These are phyloP conservation scores for Mikania micrantha DNA, from an alignment of 129 eudicot genomes.

Conservation along the genomic window DNA sequence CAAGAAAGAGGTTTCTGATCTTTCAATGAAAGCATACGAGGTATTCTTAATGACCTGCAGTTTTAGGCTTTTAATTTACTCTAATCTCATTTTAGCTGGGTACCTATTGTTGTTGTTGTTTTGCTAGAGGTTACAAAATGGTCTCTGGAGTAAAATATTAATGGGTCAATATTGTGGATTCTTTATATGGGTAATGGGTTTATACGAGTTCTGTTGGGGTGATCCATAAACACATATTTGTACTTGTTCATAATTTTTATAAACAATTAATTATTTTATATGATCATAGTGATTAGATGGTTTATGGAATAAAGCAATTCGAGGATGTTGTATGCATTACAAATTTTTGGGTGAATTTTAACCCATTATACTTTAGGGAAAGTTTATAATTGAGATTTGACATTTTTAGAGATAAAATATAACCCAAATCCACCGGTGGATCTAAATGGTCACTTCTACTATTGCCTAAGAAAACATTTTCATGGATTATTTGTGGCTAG, in stretches of 20 bases:
- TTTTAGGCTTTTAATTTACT: neutral
- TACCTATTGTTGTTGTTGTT: too few species aligned
- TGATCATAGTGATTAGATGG: neutral
- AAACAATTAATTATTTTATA: neutral
- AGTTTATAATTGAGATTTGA: neutral
- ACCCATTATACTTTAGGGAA: neutral
- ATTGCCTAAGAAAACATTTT: neutral
- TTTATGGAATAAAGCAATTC: neutral
- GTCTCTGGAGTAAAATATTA: too few species aligned
- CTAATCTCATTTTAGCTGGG: neutral
- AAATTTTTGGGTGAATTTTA: neutral
- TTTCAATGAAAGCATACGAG: slow-evolving; percentile 60
- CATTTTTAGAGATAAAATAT: neutral
- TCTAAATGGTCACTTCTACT: too few species aligned
- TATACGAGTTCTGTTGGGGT: neutral
- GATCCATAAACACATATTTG: neutral
- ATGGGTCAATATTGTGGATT: neutral
- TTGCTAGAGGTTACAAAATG: neutral
- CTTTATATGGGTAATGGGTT: neutral
- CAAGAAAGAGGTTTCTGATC: slow-evolving; percentile 61
- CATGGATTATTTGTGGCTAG: neutral
- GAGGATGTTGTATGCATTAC: neutral
- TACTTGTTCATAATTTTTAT: neutral
- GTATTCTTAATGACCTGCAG: slow-evolving; percentile 13
- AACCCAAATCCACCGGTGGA: neutral